A percentile compares a stretch with the other conserved stretches of the same genome.
Evolutionary conservation across 805 yeast genomes (phyloP).

Genomic region (Ogataea trehalophila): DNA sequence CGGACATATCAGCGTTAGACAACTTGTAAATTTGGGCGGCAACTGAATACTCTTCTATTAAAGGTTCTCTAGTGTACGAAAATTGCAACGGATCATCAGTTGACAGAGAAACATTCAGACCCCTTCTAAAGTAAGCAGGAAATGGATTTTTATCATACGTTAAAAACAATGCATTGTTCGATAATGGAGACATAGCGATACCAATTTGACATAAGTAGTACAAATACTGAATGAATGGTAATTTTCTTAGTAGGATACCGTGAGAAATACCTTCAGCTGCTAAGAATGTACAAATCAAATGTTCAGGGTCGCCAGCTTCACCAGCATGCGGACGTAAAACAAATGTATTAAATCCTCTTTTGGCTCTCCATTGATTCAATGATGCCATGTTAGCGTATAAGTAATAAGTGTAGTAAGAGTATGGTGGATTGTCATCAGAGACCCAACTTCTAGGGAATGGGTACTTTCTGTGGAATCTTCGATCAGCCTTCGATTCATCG

Average conservation of each 20-base stretch:
- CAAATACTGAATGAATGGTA: constrained; percentile 91
- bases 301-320: constrained; percentile 99
- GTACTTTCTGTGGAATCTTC: constrained; percentile 72
- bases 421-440: constrained; percentile 83
- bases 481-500: constrained; percentile 91
- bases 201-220: constrained; percentile 94
- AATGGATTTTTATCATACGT: constrained; percentile 98
- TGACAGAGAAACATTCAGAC: constrained; percentile 88
- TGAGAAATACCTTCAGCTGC: constrained; percentile 92
- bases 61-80: constrained; percentile 93
- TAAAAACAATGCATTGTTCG: constrained; percentile 92
- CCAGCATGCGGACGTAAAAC: constrained; percentile 98
- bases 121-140: constrained; percentile 83
- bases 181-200: constrained; percentile 96
- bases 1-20: constrained; percentile 96
- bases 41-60: constrained; percentile 95
- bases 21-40: constrained; percentile 97
- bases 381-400: constrained; percentile 82
- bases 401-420: constrained; percentile 90
- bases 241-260: constrained; percentile 87
- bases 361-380: constrained; percentile 76
- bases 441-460: constrained; percentile 89
- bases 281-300: constrained; percentile 82
- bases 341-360: constrained; percentile 77
- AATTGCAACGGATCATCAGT: constrained; percentile 98